Evolutionary conservation across 768 basidiomycete species (phyloP), one percentile per base, ranked within the genome.

Genomic region (Agrocybe chaxingu): DNA sequence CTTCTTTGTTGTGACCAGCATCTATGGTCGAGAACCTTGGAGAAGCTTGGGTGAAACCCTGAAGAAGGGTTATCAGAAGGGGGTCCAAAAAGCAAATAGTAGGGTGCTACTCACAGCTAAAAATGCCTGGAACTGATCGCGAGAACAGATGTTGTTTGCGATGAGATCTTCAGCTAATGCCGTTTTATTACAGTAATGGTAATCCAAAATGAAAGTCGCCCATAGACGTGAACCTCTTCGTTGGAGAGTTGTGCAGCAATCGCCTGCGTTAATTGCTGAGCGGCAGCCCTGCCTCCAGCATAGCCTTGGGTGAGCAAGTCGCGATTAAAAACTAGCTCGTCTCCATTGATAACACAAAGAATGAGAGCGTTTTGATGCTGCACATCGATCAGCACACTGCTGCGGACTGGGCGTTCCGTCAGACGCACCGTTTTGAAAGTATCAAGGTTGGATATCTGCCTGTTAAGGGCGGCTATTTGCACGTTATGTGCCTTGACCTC

Each of bases 41-140:
- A 19, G 85, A 87, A 6, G 85, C 75, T 61, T 87, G 82, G 51
- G 82, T 86, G 57, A 92, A 88, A 37, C 89, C 85, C 75, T 80
- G 55, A 54, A 37, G 47, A 52, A 36, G 41, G 41, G 36, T 45
- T n/a, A 48, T 38, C 13, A 37, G 16, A 2, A 39, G 43, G 44
- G 35, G 16, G 8, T 50, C 9, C 18, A 18, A 43, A 18, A 44
- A 18, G n/a, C 36, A 13, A 42, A 34, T 49, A 45, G 48, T 12
- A 38, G 8, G 16, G 35, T 42, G 47, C 40, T n/a, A 59, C 69
- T 47, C 53, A 76, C 79, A 58, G 76, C 68, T 50, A 82, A 68
- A 66, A 91, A 91, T n/a, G 74, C 76, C 43, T 87, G 81, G 55
- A 88, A 76, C 54, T 89, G 85, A 43, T 84, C 84, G 16, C 71